Conservation (phyloP, 192 early-diverging fungal species). For the Backusella sp. region DNA sequence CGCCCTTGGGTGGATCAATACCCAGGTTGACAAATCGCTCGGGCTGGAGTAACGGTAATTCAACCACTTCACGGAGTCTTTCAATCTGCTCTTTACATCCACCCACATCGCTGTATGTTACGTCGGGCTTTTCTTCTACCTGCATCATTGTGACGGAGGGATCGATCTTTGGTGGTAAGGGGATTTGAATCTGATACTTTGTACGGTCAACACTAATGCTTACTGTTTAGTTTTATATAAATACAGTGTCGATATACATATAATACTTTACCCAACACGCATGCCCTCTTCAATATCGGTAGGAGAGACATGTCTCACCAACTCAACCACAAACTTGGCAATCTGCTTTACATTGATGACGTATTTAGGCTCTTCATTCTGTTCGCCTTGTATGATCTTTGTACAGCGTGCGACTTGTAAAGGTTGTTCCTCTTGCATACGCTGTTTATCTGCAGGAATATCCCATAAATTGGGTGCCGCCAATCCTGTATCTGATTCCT, state of each 20-base stretch:
- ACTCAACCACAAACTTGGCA: slow-evolving; percentile 98
- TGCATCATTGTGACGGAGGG: slow-evolving; percentile 99
- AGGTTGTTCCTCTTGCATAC: slow-evolving; percentile 94
- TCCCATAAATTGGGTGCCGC: slow-evolving; percentile 99
- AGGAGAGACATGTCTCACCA: slow-evolving; percentile 94
- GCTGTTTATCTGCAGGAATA: slow-evolving; percentile 97
- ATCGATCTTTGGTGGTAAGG: slow-evolving; percentile 98
- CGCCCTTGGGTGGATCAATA: slow-evolving; percentile 99
- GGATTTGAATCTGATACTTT: slow-evolving; percentile 99
- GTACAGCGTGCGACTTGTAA: slow-evolving; percentile 97
- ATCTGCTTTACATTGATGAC: slow-evolving; percentile 99
- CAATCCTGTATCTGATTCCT: slow-evolving; percentile 97
- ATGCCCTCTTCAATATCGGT: slow-evolving; percentile 99
- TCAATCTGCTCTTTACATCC: slow-evolving; percentile 99
- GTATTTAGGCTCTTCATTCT: slow-evolving; percentile 92
- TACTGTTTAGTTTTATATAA: not conserved
- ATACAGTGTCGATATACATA: not conserved
- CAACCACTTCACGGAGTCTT: slow-evolving; percentile 98
- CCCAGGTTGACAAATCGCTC: slow-evolving; percentile 97
- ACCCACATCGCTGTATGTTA: slow-evolving; percentile 99
- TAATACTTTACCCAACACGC: slow-evolving; percentile 80
- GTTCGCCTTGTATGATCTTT: slow-evolving; percentile 95
- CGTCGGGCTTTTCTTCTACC: slow-evolving; percentile 99
- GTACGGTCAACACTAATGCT: slow-evolving; percentile 86
- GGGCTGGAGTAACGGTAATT: slow-evolving; percentile 92